Conservation (phyloP, 805 yeast species). For the Lipomyces mesembrius region DNA sequence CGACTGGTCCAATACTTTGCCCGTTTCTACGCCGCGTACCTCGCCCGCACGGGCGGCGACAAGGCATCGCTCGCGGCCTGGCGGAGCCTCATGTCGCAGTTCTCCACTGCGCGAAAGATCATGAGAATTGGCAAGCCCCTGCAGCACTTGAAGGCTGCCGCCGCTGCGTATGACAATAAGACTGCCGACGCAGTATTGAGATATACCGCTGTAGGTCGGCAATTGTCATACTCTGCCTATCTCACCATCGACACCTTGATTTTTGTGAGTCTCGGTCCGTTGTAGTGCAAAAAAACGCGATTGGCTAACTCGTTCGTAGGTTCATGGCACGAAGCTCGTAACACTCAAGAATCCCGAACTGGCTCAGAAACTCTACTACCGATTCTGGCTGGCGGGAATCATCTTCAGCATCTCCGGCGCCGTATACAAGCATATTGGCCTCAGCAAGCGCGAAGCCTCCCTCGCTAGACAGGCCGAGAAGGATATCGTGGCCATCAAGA, state of each 20-base stretch:
- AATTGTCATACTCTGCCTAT: constrained; percentile 46
- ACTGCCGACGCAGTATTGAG: constrained; percentile 64
- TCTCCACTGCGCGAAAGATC: constrained; percentile 77
- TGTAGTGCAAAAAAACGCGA: background rate
- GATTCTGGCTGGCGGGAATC: constrained; percentile 79
- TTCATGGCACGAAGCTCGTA: constrained; percentile 51
- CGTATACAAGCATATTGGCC: constrained; percentile 57
- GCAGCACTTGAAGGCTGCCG: constrained; percentile 66
- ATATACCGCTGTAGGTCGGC: constrained; percentile 47
- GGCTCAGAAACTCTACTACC: constrained; percentile 62
- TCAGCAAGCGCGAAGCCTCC: constrained; percentile 47
- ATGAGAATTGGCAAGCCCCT: constrained; percentile 84
- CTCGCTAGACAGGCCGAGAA: constrained; percentile 45
- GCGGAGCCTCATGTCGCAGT: constrained; percentile 62
- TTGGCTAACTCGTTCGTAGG: constrained; percentile 48
- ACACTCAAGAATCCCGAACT: constrained; percentile 49
- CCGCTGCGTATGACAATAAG: constrained; percentile 70
- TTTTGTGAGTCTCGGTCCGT: constrained; percentile 42
- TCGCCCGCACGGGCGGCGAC: constrained; percentile 60
- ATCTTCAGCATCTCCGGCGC: constrained; percentile 65
- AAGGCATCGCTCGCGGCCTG: constrained; percentile 54
- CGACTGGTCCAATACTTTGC: constrained; percentile 81
- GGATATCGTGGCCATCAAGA: constrained; percentile 48
- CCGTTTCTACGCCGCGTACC: constrained; percentile 69
- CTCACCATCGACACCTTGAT: constrained; percentile 46